These are phyloP conservation scores for Fomitopsis palustris DNA, from an alignment of 1,284 basidiomycete species.

Conservation along the genomic window DNA sequence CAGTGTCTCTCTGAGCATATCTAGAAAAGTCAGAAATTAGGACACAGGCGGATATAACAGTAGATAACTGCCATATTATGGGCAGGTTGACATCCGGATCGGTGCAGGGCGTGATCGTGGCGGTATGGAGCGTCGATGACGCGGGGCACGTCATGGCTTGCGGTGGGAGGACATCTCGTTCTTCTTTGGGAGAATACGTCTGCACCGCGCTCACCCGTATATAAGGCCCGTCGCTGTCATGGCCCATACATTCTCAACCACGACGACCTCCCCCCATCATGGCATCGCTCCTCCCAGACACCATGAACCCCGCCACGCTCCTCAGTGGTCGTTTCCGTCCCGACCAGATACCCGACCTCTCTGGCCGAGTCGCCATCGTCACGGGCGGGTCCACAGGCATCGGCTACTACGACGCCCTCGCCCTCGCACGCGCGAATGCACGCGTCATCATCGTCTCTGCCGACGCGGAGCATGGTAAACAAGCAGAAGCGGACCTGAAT, in stretches of 20 bases:
- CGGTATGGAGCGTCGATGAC: not conserved
- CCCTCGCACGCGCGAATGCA: conserved; percentile 23
- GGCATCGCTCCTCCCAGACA: conserved; percentile 6
- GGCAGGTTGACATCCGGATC: not conserved
- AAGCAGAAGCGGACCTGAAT: conserved; percentile 31
- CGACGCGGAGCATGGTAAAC: conserved; percentile 24
- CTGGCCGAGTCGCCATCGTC: conserved; percentile 28
- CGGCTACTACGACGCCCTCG: conserved; percentile 27
- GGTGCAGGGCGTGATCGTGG: not conserved
- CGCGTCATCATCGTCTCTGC: conserved; percentile 28
- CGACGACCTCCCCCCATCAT: not conserved
- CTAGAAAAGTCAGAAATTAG: too few species aligned
- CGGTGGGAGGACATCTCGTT: not conserved
- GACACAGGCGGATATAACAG: too few species aligned
- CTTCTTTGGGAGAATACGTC: not conserved
- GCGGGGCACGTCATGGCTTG: not conserved
- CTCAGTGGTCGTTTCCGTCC: conserved; percentile 20
- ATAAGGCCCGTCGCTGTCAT: not conserved
- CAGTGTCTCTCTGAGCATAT: too few species aligned
- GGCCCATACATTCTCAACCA: not conserved
- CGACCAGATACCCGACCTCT: conserved; percentile 16
- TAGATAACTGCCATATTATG: too few species aligned
- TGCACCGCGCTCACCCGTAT: not conserved
- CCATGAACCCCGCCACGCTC: conserved; percentile 16
- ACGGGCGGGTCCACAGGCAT: conserved; percentile 28